Percentiles rank a stretch among this genome's conserved stretches.
Conservation (phyloP, 768 basidiomycete genomes). For the Tulasnella calospora region DNA sequence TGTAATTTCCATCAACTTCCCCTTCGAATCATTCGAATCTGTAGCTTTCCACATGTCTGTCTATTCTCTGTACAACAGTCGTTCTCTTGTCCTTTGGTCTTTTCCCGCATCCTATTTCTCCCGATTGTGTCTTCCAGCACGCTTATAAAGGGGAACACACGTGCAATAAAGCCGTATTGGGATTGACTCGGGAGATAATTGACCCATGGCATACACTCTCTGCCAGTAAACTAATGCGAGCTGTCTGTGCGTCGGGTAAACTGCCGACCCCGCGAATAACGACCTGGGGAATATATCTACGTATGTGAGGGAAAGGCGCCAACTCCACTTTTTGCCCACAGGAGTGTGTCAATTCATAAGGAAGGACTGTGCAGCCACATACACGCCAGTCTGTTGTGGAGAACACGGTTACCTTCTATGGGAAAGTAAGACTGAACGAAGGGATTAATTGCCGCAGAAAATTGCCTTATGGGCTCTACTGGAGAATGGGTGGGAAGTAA, state of each 20-base stretch:
- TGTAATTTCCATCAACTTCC: not conserved
- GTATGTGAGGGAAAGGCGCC: not conserved
- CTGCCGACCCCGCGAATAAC: not conserved
- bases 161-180: no score
- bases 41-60: not conserved
- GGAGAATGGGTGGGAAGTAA: not conserved
- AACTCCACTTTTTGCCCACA: constrained; percentile 5
- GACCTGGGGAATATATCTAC: not conserved
- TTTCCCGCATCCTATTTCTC: not conserved
- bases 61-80: not conserved
- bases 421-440: not conserved
- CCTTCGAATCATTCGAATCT: no score
- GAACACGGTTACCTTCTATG: not conserved
- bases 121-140: not conserved
- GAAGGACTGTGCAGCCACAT: not conserved
- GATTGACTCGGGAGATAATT: no score
- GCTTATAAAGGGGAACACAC: not conserved
- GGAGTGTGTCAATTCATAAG: not conserved
- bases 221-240: not conserved
- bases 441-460: not conserved
- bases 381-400: not conserved
- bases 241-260: not conserved
- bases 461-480: not conserved
- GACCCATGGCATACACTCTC: no score
- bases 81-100: not conserved